A percentile compares a stretch with the other conserved stretches of the same genome.
Evolutionary conservation across 2,329 filamentous ascomycete genomes (phyloP).

Genomic region (Pseudocercospora eumusae): DNA sequence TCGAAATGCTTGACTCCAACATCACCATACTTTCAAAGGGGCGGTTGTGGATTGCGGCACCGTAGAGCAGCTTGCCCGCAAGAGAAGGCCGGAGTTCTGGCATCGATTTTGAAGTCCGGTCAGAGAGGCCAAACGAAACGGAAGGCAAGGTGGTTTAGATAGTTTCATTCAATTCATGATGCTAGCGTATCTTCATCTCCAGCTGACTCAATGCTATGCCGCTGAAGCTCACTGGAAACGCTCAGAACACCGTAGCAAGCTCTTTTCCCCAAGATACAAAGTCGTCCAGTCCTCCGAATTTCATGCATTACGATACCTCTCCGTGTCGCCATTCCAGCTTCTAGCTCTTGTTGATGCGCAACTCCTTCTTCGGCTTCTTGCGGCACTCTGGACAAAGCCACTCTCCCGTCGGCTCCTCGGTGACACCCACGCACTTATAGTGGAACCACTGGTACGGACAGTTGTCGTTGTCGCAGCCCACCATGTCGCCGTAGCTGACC

Average conservation of each 20-base stretch:
- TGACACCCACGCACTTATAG: conserved; percentile 63
- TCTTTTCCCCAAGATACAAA: neutral
- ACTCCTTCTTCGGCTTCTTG: conserved; percentile 34
- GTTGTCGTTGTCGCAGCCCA: conserved; percentile 80
- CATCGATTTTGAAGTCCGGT: no score
- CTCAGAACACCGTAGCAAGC: neutral
- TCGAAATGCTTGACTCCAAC: no score
- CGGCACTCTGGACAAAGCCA: conserved; percentile 52
- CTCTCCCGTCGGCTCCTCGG: conserved; percentile 52
- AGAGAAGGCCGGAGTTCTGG: no score
- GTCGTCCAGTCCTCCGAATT: neutral
- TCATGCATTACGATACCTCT: conserved; percentile 1
- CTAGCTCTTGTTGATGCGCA: conserved; percentile 30
- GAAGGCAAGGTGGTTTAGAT: no score
- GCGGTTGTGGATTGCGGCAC: no score
- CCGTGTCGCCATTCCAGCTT: no score
- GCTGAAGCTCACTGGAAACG: neutral
- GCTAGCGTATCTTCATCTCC: neutral
- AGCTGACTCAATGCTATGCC: neutral
- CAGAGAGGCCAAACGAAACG: no score
- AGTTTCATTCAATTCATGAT: neutral
- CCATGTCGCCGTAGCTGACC: conserved; percentile 84
- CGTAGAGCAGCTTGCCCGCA: no score
- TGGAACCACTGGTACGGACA: conserved; percentile 88
- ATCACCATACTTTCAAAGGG: no score